Percentiles rank a stretch among this genome's conserved stretches.
These are phyloP conservation scores for Coemansia sp. DNA, from an alignment of 192 early-diverging fungal genomes.

Conservation along the genomic window DNA sequence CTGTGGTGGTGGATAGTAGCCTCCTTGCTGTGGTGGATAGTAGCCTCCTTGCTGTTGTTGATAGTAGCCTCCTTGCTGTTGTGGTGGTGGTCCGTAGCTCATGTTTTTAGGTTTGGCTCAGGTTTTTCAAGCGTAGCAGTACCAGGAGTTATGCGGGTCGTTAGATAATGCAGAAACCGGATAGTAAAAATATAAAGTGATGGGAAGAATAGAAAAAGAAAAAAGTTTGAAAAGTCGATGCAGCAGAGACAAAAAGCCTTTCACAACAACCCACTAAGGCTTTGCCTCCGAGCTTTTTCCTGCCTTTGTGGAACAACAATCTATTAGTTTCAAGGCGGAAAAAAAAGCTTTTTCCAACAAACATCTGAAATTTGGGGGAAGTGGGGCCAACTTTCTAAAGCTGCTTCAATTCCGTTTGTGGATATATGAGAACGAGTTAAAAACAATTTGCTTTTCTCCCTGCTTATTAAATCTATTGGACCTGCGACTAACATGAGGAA, in stretches of 20 bases:
- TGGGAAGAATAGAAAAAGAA: not conserved
- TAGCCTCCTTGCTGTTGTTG: not conserved
- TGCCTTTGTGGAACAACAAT: too few species aligned
- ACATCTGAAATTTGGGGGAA: not conserved
- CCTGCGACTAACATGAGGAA: too few species aligned
- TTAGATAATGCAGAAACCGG: not conserved
- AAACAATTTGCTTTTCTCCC: too few species aligned
- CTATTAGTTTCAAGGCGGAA: too few species aligned
- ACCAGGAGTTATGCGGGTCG: not conserved
- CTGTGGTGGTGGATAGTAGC: conserved; percentile 6
- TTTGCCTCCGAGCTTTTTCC: too few species aligned
- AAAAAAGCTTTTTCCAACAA: too few species aligned
- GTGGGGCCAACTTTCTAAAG: too few species aligned
- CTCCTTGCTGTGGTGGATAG: conserved; percentile 4
- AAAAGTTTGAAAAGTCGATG: not conserved
- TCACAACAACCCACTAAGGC: too few species aligned
- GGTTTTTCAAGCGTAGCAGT: not conserved
- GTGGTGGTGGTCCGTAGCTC: conserved; percentile 5
- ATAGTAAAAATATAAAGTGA: not conserved
- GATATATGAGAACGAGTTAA: too few species aligned
- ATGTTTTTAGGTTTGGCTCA: not conserved
- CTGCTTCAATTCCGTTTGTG: not conserved
- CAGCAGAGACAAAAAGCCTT: too few species aligned
- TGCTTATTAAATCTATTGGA: too few species aligned
- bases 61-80: conserved; percentile 8